Evolutionary conservation across 2,329 filamentous ascomycete genomes (phyloP).

Genomic region (Beauveria caledonica): DNA sequence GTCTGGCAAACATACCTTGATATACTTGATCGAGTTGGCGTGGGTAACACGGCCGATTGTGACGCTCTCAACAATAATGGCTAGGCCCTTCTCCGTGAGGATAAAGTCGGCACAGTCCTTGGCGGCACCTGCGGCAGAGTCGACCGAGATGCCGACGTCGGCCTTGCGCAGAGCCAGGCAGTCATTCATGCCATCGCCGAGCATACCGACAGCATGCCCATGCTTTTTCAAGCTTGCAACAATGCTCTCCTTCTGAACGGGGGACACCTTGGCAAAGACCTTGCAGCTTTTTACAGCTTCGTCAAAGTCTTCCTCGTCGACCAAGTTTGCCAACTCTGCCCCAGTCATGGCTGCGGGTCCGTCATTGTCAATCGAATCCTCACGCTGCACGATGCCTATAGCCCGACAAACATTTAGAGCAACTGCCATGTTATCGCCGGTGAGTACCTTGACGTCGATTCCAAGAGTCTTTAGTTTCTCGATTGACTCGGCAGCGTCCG

Average conservation of each 20-base stretch:
- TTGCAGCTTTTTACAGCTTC: constrained; percentile 18
- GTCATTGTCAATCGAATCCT: constrained; percentile 13
- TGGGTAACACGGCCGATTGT: constrained; percentile 20
- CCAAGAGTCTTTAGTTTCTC: constrained; percentile 17
- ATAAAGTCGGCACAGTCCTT: constrained; percentile 24
- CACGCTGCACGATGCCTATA: constrained; percentile 16
- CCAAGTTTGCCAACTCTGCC: constrained; percentile 16
- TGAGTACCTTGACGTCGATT: constrained; percentile 22
- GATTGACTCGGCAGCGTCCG: constrained; percentile 21
- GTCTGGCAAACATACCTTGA: constrained; percentile 15
- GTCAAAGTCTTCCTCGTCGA: constrained; percentile 17
- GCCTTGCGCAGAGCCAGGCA: constrained; percentile 21
- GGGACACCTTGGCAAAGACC: constrained; percentile 22
- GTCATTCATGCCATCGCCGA: constrained; percentile 24
- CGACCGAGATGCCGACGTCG: constrained; percentile 23
- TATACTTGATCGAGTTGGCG: constrained; percentile 23
- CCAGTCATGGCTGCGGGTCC: constrained; percentile 20
- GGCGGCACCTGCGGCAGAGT: constrained; percentile 21
- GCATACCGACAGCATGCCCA: constrained; percentile 22
- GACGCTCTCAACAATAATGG: constrained; percentile 20
- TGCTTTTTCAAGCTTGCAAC: constrained; percentile 17
- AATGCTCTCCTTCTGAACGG: constrained; percentile 20
- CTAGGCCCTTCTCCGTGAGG: constrained; percentile 22
- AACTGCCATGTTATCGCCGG: constrained; percentile 21
- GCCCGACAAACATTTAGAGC: constrained; percentile 21